phyloP scores from a whole-genome alignment of 352 stramenopile genomes.

The Phytophthora pini region DNA sequence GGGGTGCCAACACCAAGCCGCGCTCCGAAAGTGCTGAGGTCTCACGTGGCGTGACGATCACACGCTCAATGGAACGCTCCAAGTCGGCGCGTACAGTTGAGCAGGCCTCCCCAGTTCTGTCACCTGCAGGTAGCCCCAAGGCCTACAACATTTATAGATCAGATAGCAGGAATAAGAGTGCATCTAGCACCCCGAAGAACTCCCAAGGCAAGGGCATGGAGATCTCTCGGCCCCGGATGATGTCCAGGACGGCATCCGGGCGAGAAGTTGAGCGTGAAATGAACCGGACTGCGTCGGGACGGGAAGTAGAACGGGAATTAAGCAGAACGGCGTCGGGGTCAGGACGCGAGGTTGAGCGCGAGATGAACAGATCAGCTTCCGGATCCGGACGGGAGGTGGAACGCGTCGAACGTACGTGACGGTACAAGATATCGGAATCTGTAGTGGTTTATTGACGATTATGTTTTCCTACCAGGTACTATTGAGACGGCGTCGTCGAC shows the following conservation, averaged over 20 bases:
- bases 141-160: constrained; percentile 63
- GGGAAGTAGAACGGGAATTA: constrained; percentile 61
- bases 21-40: constrained; percentile 47
- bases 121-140: constrained; percentile 41
- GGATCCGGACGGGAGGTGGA: constrained; percentile 48
- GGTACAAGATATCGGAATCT: not conserved
- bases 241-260: constrained; percentile 56
- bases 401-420: constrained; percentile 35
- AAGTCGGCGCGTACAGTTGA: constrained; percentile 54
- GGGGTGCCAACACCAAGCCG: constrained; percentile 21
- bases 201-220: constrained; percentile 64
- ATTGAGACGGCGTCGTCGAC: constrained; percentile 44
- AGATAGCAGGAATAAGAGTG: constrained; percentile 60
- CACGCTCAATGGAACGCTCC: constrained; percentile 60
- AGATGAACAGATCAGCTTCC: constrained; percentile 34
- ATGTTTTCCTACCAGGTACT: constrained; percentile 24
- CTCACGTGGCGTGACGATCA: constrained; percentile 60
- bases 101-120: constrained; percentile 48
- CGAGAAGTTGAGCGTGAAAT: constrained; percentile 46
- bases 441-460: constrained; percentile 4
- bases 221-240: constrained; percentile 81
- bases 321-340: constrained; percentile 50
- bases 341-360: constrained; percentile 46
- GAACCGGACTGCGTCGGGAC: constrained; percentile 31
- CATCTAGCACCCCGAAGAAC: constrained; percentile 44